phyloP scores from a whole-genome alignment of 768 basidiomycete species.

The Boletus reticuloceps region DNA sequence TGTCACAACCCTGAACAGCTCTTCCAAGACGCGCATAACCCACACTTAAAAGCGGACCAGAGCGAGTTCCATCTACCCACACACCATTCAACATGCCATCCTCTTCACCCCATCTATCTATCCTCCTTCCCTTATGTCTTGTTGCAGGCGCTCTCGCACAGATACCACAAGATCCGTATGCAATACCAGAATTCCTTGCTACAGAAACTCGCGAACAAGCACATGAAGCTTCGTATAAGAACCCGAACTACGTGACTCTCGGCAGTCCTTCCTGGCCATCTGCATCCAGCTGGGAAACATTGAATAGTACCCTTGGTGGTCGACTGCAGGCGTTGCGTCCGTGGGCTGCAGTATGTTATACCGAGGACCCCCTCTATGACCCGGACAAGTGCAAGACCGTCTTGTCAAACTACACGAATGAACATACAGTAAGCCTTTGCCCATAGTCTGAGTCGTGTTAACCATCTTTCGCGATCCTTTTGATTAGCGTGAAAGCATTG shows the following conservation, averaged over 20 bases:
- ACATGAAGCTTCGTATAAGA: not conserved
- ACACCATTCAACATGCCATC: not conserved
- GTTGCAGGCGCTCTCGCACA: not conserved
- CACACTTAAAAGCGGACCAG: not conserved
- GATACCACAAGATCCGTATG: not conserved
- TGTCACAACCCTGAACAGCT: too few species aligned
- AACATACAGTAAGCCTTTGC: constrained; percentile 1
- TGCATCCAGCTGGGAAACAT: constrained; percentile 3
- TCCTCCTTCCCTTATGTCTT: not conserved
- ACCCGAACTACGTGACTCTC: not conserved
- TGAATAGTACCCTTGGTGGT: constrained; percentile 11
- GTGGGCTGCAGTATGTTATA: constrained; percentile 14
- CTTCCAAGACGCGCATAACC: too few species aligned
- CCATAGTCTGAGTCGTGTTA: not conserved
- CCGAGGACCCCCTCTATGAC: constrained; percentile 6
- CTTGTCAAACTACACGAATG: constrained; percentile 11
- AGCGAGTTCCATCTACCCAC: not conserved
- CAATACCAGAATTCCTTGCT: not conserved
- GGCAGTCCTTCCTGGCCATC: constrained; percentile 6
- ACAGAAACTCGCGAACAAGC: not conserved
- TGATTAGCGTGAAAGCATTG: constrained; percentile 9
- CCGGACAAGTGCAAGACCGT: constrained; percentile 4
- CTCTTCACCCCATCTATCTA: not conserved
- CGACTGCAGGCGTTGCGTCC: constrained; percentile 11
- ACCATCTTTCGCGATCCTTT: too few species aligned